Evolutionary conservation across 2,329 filamentous ascomycete genomes (phyloP).

Genomic region (Rhinocladiella mackenziei): DNA sequence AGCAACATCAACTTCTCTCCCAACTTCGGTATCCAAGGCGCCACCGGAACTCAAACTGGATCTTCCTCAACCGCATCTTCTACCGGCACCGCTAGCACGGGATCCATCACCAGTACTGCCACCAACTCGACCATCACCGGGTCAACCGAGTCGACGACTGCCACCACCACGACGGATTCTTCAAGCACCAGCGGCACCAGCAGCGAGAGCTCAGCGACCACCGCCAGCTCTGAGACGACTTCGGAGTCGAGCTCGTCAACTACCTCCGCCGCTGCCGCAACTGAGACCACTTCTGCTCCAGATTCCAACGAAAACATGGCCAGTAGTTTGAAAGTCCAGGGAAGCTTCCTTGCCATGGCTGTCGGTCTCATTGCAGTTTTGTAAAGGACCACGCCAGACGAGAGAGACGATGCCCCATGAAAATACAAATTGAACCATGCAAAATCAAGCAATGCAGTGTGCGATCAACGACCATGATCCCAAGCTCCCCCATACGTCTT

Average conservation of each 20-base stretch:
- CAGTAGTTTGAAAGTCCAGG: conserved; percentile 34
- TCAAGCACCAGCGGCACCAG: conserved; percentile 27
- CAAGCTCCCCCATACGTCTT: no score
- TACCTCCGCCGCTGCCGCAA: conserved; percentile 15
- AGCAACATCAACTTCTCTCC: conserved; percentile 50
- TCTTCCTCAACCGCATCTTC: conserved; percentile 28
- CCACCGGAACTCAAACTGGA: conserved; percentile 37
- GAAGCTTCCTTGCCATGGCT: conserved; percentile 36
- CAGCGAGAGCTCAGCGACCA: conserved; percentile 30
- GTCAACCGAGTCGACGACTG: conserved; percentile 25
- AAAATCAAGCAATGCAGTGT: no score
- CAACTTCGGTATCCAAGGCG: conserved; percentile 48
- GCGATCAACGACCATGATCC: no score
- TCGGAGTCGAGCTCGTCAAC: conserved; percentile 9
- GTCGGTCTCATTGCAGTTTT: conserved; percentile 36
- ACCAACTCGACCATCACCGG: conserved; percentile 1
- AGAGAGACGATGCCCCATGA: no score
- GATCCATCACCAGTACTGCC: background rate
- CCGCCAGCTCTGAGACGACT: conserved; percentile 19
- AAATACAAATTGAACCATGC: no score
- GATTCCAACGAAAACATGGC: conserved; percentile 33
- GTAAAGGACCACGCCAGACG: no score
- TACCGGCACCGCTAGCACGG: conserved; percentile 3
- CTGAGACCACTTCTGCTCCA: conserved; percentile 34
- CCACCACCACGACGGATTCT: conserved; percentile 26